A percentile compares a stretch with the other conserved stretches of the same genome.
phyloP scores from a whole-genome alignment of 2,329 filamentous ascomycete species.

The Ceratocystis cubensis region DNA sequence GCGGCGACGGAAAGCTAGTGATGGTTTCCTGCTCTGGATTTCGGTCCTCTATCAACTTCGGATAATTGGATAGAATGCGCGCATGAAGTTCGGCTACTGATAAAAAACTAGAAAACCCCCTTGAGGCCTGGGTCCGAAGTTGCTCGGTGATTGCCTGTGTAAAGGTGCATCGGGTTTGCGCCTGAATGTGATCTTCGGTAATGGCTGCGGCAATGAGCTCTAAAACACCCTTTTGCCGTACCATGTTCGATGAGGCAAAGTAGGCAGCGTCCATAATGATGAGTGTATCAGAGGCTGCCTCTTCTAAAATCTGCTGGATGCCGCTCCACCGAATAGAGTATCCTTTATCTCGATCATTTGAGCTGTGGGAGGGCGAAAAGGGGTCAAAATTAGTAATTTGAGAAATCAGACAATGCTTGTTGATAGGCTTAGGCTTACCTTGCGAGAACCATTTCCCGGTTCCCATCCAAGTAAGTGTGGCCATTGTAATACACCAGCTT shows the following conservation, averaged over 20 bases:
- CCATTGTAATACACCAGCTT: constrained; percentile 49
- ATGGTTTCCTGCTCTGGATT: constrained; percentile 36
- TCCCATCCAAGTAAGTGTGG: constrained; percentile 41
- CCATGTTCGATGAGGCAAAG: constrained; percentile 41
- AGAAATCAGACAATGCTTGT: constrained; percentile 2
- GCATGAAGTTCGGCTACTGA: constrained; percentile 44
- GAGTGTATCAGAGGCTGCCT: constrained; percentile 42
- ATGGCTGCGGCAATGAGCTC: constrained; percentile 45
- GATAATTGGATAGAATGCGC: constrained; percentile 40
- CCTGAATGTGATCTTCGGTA: constrained; percentile 38
- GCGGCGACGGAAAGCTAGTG: constrained; percentile 40
- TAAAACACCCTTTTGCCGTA: constrained; percentile 40
- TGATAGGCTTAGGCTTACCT: constrained; percentile 33
- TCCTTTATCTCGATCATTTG: constrained; percentile 32
- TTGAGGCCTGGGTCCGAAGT: constrained; percentile 36
- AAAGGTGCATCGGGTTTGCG: constrained; percentile 40
- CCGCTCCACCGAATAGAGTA: constrained; percentile 41
- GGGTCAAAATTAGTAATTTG: background rate
- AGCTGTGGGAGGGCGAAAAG: constrained; percentile 29
- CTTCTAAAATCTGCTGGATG: constrained; percentile 45
- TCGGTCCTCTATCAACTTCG: constrained; percentile 39
- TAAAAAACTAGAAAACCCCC: constrained; percentile 33
- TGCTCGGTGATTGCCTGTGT: constrained; percentile 40
- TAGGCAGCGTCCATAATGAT: constrained; percentile 48
- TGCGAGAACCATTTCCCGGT: constrained; percentile 45